These are phyloP conservation scores for Triangularia verruculosa DNA, from an alignment of 2,329 filamentous ascomycete species.

Conservation along the genomic window DNA sequence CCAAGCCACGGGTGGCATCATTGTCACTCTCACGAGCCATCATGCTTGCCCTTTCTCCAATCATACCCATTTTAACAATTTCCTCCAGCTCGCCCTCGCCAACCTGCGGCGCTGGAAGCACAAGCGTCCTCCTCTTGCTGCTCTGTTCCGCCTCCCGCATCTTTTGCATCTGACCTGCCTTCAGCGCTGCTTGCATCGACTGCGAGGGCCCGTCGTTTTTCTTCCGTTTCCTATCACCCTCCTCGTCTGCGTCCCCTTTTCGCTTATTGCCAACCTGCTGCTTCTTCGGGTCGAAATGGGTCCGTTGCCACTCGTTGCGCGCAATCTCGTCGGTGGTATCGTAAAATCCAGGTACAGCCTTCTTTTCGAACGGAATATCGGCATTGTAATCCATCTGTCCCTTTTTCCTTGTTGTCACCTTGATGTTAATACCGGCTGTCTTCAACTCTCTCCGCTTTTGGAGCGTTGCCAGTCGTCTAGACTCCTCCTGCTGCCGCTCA, in stretches of 20 bases:
- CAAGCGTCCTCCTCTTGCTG: slow-evolving; percentile 83
- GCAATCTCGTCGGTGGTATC: slow-evolving; percentile 81
- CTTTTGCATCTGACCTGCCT: slow-evolving; percentile 91
- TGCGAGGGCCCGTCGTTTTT: slow-evolving; percentile 77
- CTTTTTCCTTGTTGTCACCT: slow-evolving; percentile 84
- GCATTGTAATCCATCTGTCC: slow-evolving; percentile 99
- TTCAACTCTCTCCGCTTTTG: slow-evolving; percentile 97
- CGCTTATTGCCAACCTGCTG: slow-evolving; percentile 85
- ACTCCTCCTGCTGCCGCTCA: slow-evolving; percentile 93
- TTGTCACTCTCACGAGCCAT: slow-evolving; percentile 77
- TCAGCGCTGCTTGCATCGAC: slow-evolving; percentile 81
- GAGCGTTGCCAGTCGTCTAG: slow-evolving; percentile 79
- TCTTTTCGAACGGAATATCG: slow-evolving; percentile 96
- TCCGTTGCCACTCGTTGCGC: slow-evolving; percentile 78
- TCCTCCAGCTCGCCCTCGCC: slow-evolving; percentile 91
- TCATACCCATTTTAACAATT: slow-evolving; percentile 97
- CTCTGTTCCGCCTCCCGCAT: slow-evolving; percentile 95
- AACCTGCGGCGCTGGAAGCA: slow-evolving; percentile 85
- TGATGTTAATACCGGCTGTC: slow-evolving; percentile 97
- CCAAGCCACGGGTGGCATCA: slow-evolving; percentile 76
- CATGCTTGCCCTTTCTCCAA: slow-evolving; percentile 78
- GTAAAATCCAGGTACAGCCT: slow-evolving; percentile 83
- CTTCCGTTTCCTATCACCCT: slow-evolving; percentile 74
- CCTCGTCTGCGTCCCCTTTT: slow-evolving; percentile 86
- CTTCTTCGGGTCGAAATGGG: slow-evolving; percentile 87